Evolutionary conservation across 257 asterid species (phyloP).

Genomic region (Penstemon newberryi): DNA sequence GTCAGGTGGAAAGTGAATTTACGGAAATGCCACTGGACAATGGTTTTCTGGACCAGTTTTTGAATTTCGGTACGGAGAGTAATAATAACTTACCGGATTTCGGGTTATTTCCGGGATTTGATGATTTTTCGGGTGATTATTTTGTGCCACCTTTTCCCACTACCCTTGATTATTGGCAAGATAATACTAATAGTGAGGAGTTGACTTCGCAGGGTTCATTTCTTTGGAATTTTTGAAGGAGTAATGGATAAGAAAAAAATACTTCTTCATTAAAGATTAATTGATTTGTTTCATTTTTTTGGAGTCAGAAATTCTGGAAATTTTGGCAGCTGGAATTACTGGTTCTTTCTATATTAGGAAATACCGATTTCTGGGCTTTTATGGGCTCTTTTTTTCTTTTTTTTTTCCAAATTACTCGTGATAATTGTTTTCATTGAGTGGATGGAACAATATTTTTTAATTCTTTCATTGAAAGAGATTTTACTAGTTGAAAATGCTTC

Average conservation of each 20-base stretch:
- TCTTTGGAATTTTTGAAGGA: constrained; percentile 60
- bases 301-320: constrained; percentile 34
- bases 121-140: constrained; percentile 42
- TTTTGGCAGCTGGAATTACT: no score
- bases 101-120: constrained; percentile 66
- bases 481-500: no score
- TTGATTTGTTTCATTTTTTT: background rate
- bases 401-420: no score
- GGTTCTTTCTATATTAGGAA: no score
- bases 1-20: constrained; percentile 34
- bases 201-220: constrained; percentile 39
- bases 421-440: no score
- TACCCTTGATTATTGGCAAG: constrained; percentile 38
- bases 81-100: constrained; percentile 36
- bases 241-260: background rate
- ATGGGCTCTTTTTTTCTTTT: no score
- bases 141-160: constrained; percentile 36
- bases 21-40: constrained; percentile 50
- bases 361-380: no score
- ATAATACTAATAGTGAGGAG: constrained; percentile 33
- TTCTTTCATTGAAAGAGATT: no score
- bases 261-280: no score
- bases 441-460: no score
- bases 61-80: constrained; percentile 28
- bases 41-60: constrained; percentile 43